phyloP scores from a whole-genome alignment of 2,329 filamentous ascomycete species.

The Geosmithia putterillii region DNA sequence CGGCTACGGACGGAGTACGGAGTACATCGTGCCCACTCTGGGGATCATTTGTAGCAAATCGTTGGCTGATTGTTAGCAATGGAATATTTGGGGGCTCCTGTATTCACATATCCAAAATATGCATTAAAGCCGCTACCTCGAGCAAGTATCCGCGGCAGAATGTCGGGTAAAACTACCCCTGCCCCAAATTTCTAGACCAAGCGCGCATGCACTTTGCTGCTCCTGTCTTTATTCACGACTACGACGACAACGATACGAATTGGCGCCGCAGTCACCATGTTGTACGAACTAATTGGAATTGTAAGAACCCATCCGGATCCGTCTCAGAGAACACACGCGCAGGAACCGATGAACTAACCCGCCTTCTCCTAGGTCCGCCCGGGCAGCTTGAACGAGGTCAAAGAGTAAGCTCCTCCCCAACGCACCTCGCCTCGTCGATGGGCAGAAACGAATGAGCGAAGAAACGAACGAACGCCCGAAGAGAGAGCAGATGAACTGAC shows the following conservation, averaged over 20 bases:
- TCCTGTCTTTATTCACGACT: not conserved
- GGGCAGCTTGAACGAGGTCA: slow-evolving; percentile 80
- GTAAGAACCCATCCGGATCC: slow-evolving; percentile 44
- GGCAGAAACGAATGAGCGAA: not conserved
- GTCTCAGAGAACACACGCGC: no score
- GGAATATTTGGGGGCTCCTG: not conserved
- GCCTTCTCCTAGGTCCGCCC: slow-evolving; percentile 68
- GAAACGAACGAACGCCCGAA: not conserved
- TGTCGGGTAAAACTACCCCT: not conserved
- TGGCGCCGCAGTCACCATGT: slow-evolving; percentile 47
- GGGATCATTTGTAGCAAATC: no score
- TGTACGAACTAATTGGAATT: slow-evolving; percentile 96
- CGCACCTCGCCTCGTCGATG: no score
- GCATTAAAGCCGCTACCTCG: not conserved
- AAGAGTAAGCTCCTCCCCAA: slow-evolving; percentile 60
- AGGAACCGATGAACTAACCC: not conserved
- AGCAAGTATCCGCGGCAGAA: not conserved
- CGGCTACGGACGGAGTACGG: no score
- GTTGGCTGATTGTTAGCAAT: not conserved
- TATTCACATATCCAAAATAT: not conserved
- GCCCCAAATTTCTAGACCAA: slow-evolving; percentile 4
- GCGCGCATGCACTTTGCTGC: not conserved
- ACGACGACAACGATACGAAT: not conserved
- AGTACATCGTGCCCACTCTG: no score
- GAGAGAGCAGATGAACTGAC: not conserved